Base-by-base conservation (phyloP, 805 yeast species). In the Candida ipomoeae region DNA sequence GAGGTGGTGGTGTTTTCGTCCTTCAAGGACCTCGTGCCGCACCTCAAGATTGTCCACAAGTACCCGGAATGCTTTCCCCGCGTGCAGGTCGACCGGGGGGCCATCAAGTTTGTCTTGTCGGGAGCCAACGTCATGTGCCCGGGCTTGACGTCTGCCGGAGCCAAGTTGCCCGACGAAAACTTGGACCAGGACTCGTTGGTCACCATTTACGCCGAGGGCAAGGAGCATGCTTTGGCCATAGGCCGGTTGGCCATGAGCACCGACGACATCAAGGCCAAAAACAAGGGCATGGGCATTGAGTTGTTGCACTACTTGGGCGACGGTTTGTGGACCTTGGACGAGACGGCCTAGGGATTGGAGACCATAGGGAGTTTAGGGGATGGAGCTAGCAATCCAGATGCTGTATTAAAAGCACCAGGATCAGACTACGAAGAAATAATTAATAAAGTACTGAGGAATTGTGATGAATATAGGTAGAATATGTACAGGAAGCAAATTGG, bases 91-190 rank as follows among this genome's bases (percentile, higher is more conserved):
- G 98, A 91, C 62, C 79, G 97, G 65, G 98, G 98, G 51, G 98
- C 98, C 46, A 91, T 91, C 66, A 91, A 91, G 68, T 91, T 91
- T 63, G 94, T 91, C 23, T 72, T 91, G n/a, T 85, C 96, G 3
- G 98, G 97, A 50, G 97, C 97, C 29, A 91, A 91, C 63, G 87
- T 91, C 62, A 91, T 91, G 98, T 91, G 97, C 69, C 96, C 96
- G 3, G 97, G 97, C 17, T 77, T 89, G 55, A 89, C 96, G 0
- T 83, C 94, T 17, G 77, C 85, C 2, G 96, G 97, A 39, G 97
- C 96, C 18, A 69, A 71, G 48, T 73, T 90, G 53, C 96, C 97
- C 18, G 91, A 84, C 21, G 84, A 84, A 31, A 81, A 84, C 36
- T 64, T 82, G 51, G 83, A 79, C 39, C 75, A 81, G 57, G 95